These are phyloP conservation scores for Hyphodiscus hymeniophilus DNA, from an alignment of 495 filamentous ascomycete genomes.

Conservation along the genomic window DNA sequence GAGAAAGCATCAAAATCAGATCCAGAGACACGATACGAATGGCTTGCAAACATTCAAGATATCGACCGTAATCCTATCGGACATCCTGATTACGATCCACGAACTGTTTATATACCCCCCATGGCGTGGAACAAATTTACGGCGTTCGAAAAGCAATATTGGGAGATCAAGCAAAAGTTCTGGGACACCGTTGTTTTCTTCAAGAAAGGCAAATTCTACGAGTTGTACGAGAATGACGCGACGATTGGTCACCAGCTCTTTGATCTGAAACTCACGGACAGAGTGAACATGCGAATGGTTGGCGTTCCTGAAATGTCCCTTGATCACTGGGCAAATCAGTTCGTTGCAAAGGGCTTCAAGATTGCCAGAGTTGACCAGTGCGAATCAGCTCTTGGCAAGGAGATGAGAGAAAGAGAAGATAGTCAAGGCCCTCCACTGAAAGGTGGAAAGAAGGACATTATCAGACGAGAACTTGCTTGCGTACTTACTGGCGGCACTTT, in stretches of 20 bases:
- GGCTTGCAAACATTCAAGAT: conserved; percentile 80
- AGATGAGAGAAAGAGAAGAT: conserved; percentile 75
- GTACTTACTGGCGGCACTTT: conserved; percentile 89
- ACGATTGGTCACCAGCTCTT: conserved; percentile 96
- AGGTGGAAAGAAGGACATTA: conserved; percentile 65
- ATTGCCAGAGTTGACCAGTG: conserved; percentile 94
- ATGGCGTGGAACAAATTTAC: conserved; percentile 70
- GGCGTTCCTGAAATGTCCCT: conserved; percentile 87
- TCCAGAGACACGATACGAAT: conserved; percentile 75
- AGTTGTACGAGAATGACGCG: conserved; percentile 96
- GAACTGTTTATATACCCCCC: conserved; percentile 81
- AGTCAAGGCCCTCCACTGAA: conserved; percentile 21
- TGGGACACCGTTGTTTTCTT: conserved; percentile 99
- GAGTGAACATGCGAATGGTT: conserved; percentile 99
- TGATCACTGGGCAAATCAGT: conserved; percentile 89
- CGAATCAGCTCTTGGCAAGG: conserved; percentile 91
- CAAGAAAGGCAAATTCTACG: conserved; percentile 99
- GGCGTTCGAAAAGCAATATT: conserved; percentile 96
- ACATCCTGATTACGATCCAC: conserved; percentile 90
- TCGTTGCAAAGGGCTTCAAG: conserved; percentile 91
- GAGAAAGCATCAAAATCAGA: conserved; percentile 69
- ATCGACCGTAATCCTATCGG: conserved; percentile 68
- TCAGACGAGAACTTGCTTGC: conserved; percentile 80
- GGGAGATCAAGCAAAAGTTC: conserved; percentile 98
- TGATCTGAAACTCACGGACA: conserved; percentile 94